Base-by-base conservation (phyloP, 73 alveolate species). In the Paramecium primaurelia region DNA sequence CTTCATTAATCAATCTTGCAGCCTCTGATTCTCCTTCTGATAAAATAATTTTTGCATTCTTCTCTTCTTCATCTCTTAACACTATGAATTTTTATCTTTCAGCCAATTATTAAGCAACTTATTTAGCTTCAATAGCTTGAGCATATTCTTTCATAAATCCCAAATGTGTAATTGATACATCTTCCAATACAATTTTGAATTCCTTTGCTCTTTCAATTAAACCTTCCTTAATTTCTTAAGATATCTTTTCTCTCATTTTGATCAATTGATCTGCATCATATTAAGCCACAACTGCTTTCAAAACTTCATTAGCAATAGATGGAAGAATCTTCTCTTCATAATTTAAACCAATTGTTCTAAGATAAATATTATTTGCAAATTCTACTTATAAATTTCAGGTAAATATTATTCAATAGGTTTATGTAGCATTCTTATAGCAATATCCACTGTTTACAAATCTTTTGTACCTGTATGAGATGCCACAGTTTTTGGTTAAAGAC, bases 11-110 rank as follows among this genome's bases (percentile, higher is more conserved):
- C 25, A 89, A 34, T 28, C 73, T 69, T 22, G 98, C 99, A 54
- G 97, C 99, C 73, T 96, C 98, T 34, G 98, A 93, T 88, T 96
- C 99, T 80, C 99, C 99, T 92, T 96, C 99, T 58, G 99, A 97
- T 71, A 93, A 92, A n/a, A 96, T 59, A 58, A 96, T 88, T 9
- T 92, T 86, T 16, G 99, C 99, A 54, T 92, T 71, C 95, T 86
- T 95, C 89, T 96, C 99, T 71, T 96, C 95, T 86, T 96, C 99
- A 71, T 94, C 95, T 87, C 94, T 91, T 88, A 87, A 80, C 34
- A 96, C 99, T 12, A 96, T 86, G 88, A 93, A 96, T 71, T 95
- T 96, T 40, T 96, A 84, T 94, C 97, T 96, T 88, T 96, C 99
- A 42, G 98, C 99, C 68, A 40, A 84, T 92, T 96, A 96, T 83